Conservation (phyloP, 176 grass and related monocot species). For the Oryza glaberrima region DNA sequence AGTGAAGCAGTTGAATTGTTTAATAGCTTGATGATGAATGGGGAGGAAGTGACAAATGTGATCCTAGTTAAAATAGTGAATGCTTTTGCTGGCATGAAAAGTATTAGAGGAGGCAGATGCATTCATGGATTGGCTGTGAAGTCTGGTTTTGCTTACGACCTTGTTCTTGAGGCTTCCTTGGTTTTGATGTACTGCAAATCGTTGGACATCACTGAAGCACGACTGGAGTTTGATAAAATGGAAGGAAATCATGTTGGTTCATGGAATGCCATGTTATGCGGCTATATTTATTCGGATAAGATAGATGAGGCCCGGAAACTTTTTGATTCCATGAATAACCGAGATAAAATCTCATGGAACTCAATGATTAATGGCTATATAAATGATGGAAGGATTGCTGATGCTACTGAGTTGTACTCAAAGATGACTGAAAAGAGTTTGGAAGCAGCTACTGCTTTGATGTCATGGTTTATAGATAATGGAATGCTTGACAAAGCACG, state of each 20-base stretch:
- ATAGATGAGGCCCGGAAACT: slow-evolving; percentile 52
- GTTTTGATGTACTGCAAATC: slow-evolving; percentile 67
- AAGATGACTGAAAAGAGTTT: slow-evolving; percentile 65
- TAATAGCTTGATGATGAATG: slow-evolving; percentile 37
- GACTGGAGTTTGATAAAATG: slow-evolving; percentile 70
- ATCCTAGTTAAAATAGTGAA: slow-evolving; percentile 54
- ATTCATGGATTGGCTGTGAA: slow-evolving; percentile 63
- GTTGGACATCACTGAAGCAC: slow-evolving; percentile 48
- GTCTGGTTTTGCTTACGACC: slow-evolving; percentile 48
- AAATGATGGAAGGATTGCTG: slow-evolving; percentile 56
- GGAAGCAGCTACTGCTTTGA: slow-evolving; percentile 61
- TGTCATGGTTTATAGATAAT: slow-evolving; percentile 64
- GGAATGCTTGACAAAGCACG: slow-evolving; percentile 62
- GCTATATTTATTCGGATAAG: slow-evolving; percentile 49
- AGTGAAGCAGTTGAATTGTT: slow-evolving; percentile 53
- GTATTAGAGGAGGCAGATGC: slow-evolving; percentile 45
- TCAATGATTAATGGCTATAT: slow-evolving; percentile 63
- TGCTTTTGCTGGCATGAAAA: slow-evolving; percentile 55
- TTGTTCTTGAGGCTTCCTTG: slow-evolving; percentile 58
- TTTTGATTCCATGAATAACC: slow-evolving; percentile 60
- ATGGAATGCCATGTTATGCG: slow-evolving; percentile 60
- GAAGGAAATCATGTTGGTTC: slow-evolving; percentile 58
- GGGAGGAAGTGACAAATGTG: slow-evolving; percentile 36
- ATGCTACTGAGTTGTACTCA: slow-evolving; percentile 56
- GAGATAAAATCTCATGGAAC: slow-evolving; percentile 71